Evolutionary conservation across 2,329 filamentous ascomycete species (phyloP).

Genomic region (Alternaria sp.): DNA sequence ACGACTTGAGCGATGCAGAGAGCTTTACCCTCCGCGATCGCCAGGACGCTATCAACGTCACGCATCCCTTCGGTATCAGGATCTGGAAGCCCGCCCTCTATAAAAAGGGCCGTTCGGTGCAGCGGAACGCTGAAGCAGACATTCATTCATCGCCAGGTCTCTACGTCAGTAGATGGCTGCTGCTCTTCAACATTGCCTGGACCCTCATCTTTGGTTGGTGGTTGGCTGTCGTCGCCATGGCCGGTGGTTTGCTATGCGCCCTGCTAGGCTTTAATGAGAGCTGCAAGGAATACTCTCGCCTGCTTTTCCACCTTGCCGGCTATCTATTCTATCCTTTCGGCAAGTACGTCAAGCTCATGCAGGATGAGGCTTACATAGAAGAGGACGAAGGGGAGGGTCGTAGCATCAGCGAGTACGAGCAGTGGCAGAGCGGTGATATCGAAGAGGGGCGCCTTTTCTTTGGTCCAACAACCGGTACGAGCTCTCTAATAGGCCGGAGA

Average conservation of each 20-base stretch:
- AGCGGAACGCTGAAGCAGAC: conserved; percentile 94
- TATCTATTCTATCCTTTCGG: conserved; percentile 98
- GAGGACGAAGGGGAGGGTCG: conserved; percentile 96
- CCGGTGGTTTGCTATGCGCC: conserved; percentile 81
- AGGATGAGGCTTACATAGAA: conserved; percentile 92
- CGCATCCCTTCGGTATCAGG: conserved; percentile 97
- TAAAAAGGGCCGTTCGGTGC: conserved; percentile 96
- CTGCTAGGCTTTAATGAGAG: conserved; percentile 80
- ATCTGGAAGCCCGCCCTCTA: conserved; percentile 99
- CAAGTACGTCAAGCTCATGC: conserved; percentile 91
- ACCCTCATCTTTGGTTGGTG: conserved; percentile 95
- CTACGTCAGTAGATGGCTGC: conserved; percentile 82
- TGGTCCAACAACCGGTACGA: conserved; percentile 75
- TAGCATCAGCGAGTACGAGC: conserved; percentile 98
- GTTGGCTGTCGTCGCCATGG: conserved; percentile 79
- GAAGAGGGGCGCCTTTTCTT: conserved; percentile 97
- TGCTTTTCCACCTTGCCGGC: conserved; percentile 82
- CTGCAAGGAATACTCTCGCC: conserved; percentile 82
- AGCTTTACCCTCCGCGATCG: conserved; percentile 98
- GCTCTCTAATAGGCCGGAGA: conserved; percentile 83
- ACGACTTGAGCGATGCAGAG: conserved; percentile 86
- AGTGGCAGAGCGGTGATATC: conserved; percentile 97
- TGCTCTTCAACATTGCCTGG: conserved; percentile 91
- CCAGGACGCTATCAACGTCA: conserved; percentile 97
- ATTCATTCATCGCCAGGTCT: conserved; percentile 95